Base-by-base conservation (phyloP, 2,329 filamentous ascomycete species). In the Beauveria caledonica region DNA sequence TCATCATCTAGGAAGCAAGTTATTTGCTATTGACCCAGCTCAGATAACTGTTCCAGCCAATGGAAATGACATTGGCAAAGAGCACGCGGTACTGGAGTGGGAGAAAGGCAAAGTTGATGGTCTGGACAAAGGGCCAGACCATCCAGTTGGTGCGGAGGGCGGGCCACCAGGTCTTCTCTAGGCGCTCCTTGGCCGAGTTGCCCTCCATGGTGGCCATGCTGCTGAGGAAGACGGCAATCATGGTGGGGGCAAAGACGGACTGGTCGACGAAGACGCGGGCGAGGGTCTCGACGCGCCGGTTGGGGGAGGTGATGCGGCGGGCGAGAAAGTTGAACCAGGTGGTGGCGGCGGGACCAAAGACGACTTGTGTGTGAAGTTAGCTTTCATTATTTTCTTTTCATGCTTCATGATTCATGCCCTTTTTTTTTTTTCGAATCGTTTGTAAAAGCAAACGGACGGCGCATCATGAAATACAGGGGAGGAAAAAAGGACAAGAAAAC, bases 261-360 rank as follows among this genome's bases (percentile, higher is more conserved):
- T 97, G 92, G 76, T 97, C 92, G 65, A 82, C 81, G 27, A 83
- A 85, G 62, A 96, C 92, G 66, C 91, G 88, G 27, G 90, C 88
- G 57, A 86, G 73, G 63, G 90, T 90, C 68, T 92, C 90, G 60
- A 81, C 74, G 69, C 87, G 88, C 66, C 80, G 81, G 68, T 83
- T 83, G 48, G 80, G 77, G 62, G 91, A 80, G 61, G 75, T 75
- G 66, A 96, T 82, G 65, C 85, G 81, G 62, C 82, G 82, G 68
- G 90, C 85, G 61, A 97, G 86, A 73, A 96, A 82, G 63, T 80
- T 80, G 80, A 89, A 96, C 92, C 92, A 97, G 57, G 84, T 89
- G 10, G 91, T 91, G 7, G 92, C 92, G 25, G 86, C 88, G 56
- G 92, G 92, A 39, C 92, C 92, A 75, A 97, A 97, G 73, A 96